These are phyloP conservation scores for Proliferodiscus dingleyae DNA, from an alignment of 2,329 filamentous ascomycete genomes.

Conservation along the genomic window DNA sequence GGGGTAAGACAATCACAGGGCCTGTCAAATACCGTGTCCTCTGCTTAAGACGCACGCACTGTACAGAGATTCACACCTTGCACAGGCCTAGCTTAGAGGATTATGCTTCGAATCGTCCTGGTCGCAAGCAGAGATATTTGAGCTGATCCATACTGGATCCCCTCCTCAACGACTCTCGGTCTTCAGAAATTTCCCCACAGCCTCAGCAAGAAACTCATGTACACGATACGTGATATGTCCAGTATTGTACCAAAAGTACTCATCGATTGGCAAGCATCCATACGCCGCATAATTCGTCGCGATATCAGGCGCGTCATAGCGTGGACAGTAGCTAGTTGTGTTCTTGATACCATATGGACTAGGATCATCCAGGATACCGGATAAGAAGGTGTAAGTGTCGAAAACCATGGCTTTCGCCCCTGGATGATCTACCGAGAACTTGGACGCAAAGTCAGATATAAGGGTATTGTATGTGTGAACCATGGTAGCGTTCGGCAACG, in stretches of 20 bases:
- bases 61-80: too few species aligned
- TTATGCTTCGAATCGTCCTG: too few species aligned
- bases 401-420: constrained; percentile 39
- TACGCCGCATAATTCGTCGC: constrained; percentile 38
- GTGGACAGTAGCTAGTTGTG: constrained; percentile 40
- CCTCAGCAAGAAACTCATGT: constrained; percentile 35
- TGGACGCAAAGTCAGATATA: constrained; percentile 22
- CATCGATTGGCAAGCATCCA: constrained; percentile 39
- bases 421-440: constrained; percentile 21
- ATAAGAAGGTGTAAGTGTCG: constrained; percentile 40
- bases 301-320: constrained; percentile 43
- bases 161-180: not conserved
- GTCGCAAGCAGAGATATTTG: too few species aligned
- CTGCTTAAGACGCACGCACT: too few species aligned
- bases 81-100: too few species aligned
- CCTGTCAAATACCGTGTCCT: too few species aligned
- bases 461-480: constrained; percentile 41
- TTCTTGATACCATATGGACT: constrained; percentile 40
- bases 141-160: too few species aligned
- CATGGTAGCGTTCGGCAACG: constrained; percentile 42
- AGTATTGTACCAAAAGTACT: constrained; percentile 45
- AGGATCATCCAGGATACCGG: constrained; percentile 38
- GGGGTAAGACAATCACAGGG: too few species aligned
- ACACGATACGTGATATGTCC: constrained; percentile 42
- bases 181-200: constrained; percentile 19